phyloP scores from a whole-genome alignment of 768 basidiomycete species.

The Hortiboletus flavorubellus region DNA sequence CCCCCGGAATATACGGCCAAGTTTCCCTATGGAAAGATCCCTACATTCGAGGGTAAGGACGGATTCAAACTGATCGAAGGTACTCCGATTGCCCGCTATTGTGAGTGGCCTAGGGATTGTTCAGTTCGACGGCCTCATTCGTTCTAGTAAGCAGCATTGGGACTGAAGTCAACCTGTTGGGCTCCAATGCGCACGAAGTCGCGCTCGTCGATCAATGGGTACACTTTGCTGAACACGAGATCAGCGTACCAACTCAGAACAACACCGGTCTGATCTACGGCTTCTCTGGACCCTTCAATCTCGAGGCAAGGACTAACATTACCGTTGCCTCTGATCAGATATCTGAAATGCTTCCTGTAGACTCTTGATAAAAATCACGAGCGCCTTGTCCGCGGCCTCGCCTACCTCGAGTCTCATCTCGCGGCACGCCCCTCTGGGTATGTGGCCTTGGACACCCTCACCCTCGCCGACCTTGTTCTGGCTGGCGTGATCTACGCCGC shows the following conservation, averaged over 20 bases:
- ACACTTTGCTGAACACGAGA: slow-evolving; percentile 14
- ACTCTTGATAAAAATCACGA: background rate
- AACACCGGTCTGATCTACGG: slow-evolving; percentile 3
- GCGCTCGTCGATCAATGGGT: slow-evolving; percentile 14
- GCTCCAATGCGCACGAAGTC: slow-evolving; percentile 8
- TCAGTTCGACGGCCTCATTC: too few species aligned
- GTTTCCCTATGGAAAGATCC: slow-evolving; percentile 23
- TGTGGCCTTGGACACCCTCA: slow-evolving; percentile 11
- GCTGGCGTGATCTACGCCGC: slow-evolving; percentile 4
- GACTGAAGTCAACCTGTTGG: slow-evolving; percentile 6
- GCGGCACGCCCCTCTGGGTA: slow-evolving; percentile 7
- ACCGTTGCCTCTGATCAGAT: too few species aligned
- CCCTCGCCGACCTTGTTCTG: slow-evolving; percentile 20
- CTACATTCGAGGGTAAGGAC: slow-evolving; percentile 19
- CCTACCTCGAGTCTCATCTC: slow-evolving; percentile 17
- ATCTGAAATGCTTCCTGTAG: background rate
- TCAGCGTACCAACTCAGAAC: background rate
- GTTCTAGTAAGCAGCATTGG: slow-evolving; percentile 15
- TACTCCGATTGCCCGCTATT: slow-evolving; percentile 19
- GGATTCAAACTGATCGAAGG: slow-evolving; percentile 21
- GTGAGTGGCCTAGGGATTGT: slow-evolving; percentile 3
- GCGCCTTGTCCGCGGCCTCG: slow-evolving; percentile 1
- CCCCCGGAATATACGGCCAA: slow-evolving; percentile 11
- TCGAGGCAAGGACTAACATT: background rate
- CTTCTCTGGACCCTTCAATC: background rate